Evolutionary conservation across 305 asterid genomes (phyloP), one percentile per base, ranked within the genome.

Genomic region (Fraxinus velutina): DNA sequence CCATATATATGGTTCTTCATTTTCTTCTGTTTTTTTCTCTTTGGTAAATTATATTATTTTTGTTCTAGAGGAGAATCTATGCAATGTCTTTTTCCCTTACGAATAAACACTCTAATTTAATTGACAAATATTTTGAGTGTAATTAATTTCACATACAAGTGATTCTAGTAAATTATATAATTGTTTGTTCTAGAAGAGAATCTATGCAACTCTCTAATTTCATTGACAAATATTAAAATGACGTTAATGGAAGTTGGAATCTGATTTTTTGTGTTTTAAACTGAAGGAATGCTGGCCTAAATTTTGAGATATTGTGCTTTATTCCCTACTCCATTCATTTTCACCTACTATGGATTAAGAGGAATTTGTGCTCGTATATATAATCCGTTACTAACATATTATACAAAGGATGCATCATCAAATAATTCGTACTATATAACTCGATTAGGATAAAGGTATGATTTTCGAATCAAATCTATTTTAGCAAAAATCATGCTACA

Each of bases 211-310:
- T 27, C 30, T 27, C 30, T 27, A 80, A 84, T 55, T 52, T 13
- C 9, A 8, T 39, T 39, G 13, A 9, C 13, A 39, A 39, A 33
- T 47, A 44, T 75, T 73, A 73, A 21, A 72, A 52, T 33, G 42
- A 17, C 30, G 70, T 78, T 68, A 88, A 82, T 85, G 84, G 81
- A 82, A 80, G 72, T 64, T 76, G 70, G 87, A 87, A 88, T 82
- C 75, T 75, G 81, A 78, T 79, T 79, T 75, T 77, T 36, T 80
- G 85, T 79, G 79, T 81, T 79, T 12, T 12, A 75, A 81, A 78
- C 64, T 10, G 17, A n/a, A 42, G 62, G 82, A 84, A 72, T 77
- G 84, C 70, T 80, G 80, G 80, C 86, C 80, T 44, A 76, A 36
- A 75, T 6, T 70, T 32, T 10, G 21, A 17, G 42, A 70, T 0